These are phyloP conservation scores for Biscogniauxia sp. DNA, from an alignment of 2,329 filamentous ascomycete species.

Conservation along the genomic window DNA sequence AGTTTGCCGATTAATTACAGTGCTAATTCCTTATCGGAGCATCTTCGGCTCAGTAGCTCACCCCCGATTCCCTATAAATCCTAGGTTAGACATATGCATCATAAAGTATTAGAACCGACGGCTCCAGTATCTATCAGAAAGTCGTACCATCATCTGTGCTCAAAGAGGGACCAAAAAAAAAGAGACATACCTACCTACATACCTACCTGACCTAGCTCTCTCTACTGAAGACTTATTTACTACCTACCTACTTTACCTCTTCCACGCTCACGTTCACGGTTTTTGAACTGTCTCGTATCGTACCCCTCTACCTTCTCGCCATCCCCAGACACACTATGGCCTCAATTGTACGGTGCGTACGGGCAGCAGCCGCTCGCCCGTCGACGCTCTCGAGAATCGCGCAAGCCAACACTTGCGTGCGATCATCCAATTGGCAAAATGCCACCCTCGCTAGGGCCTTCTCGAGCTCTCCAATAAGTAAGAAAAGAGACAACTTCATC, in stretches of 20 bases:
- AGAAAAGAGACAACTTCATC: constrained; percentile 9
- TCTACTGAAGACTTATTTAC: neutral
- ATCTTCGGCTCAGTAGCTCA: neutral
- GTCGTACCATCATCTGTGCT: neutral
- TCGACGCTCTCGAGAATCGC: constrained; percentile 41
- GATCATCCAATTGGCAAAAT: constrained; percentile 37
- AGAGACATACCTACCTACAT: neutral
- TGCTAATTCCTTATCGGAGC: neutral
- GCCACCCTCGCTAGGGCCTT: constrained; percentile 42
- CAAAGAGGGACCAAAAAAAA: neutral
- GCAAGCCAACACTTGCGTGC: constrained; percentile 29
- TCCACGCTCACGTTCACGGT: neutral
- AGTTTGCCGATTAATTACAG: neutral
- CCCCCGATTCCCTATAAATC: neutral
- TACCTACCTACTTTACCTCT: neutral
- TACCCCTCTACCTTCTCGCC: constrained; percentile 8
- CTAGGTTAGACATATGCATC: too few relatives aligned
- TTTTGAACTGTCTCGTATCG: neutral
- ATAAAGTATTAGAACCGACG: too few relatives aligned
- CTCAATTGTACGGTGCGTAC: constrained; percentile 58
- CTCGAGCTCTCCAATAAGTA: constrained; percentile 45
- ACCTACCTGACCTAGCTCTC: neutral
- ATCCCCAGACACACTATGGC: constrained; percentile 34
- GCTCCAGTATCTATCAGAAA: neutral
- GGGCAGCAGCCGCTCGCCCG: constrained; percentile 48